Base-by-base conservation (phyloP, 75 land plant genomes). In the Azolla pinnata region DNA sequence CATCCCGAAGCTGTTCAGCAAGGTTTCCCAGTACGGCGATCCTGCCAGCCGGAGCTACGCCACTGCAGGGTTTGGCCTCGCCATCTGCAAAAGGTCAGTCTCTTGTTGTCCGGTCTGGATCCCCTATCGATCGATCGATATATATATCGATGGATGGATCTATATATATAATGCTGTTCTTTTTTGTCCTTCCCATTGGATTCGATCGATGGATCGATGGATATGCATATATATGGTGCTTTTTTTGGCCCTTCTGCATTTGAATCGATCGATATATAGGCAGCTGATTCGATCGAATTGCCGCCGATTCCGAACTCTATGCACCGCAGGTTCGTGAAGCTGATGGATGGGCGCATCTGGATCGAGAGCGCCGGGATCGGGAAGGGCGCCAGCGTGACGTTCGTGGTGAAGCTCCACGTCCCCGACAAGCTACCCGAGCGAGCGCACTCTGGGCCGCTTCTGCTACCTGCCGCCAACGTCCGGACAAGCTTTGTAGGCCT, bases 51-150 rank as follows among this genome's bases (percentile, higher is more conserved):
- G 72, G 44, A 69, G 33, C 40, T 75, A 75, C 48, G 71, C 63
- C 33, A 83, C 96, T 30, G 85, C 74, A 30, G 97, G 97, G n/a
- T 81, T 91, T 66, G 92, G 93, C 14, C 81, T 91, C 18, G 93
- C 97, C 42, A 81, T 91, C 51, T 82, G 88, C 66, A 91, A 80
- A 64, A 74, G 93, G 97, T 83, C 14, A 2, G 54, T 27, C 40
- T 12, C 12, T 5, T 12, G 12, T 35, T 12, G 12, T 5, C 40
- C 40, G 12, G 40, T n/a, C n/a, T n/a, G n/a, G n/a, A n/a, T n/a
- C n/a, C n/a, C n/a, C n/a, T n/a, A n/a, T n/a, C n/a, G n/a, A n/a
- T n/a, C n/a, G n/a, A n/a, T n/a, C n/a, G n/a, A n/a, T n/a, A n/a
- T n/a, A n/a, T n/a, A n/a, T n/a, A n/a, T n/a, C n/a, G n/a, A n/a